Base-by-base conservation (phyloP, 164 flowering plant species). In the Hamamelis virginiana region DNA sequence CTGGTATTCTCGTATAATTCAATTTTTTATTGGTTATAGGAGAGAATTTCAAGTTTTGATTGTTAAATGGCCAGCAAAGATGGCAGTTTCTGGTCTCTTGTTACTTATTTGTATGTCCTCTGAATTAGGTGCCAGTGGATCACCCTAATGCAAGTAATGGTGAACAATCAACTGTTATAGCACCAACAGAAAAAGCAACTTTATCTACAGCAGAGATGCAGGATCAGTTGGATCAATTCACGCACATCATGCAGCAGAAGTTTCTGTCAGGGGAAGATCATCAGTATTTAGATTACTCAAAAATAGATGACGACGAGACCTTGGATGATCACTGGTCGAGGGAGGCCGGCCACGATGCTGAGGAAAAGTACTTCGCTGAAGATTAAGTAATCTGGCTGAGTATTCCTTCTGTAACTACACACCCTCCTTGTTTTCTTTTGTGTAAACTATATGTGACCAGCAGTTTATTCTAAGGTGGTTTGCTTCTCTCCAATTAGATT, bases 311-410 rank as follows among this genome's bases (percentile, higher is more conserved):
- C 12, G 88, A 94, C 65, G 92, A 80, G 76, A 85, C 91, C 10
- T 80, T 94, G 62, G 98, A 94, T 71, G 98, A 94, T 77, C 94
- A 92, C 78, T 94, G 97, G 97, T 75, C 80, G 45, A 85, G 83
- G 76, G 95, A 94, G 79, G 97, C 80, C 46, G 85, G 81, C 73
- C 77, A 78, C 41, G 97, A 94, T 73, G 95, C 98, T 0, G 98
- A 94, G 75, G 97, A 94, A 44, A 94, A 83, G 70, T 94, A 92
- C 79, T 94, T 94, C 62, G 91, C 81, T 38, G 93, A 90, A 74
- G 80, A 79, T 60, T 76, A 69, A 77, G 80, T n/a, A n/a, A n/a
- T n/a, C 41, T 33, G 41, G 41, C 6, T n/a, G 58, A 19, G 23
- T 53, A 19, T 53, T 1, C 13, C 19, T 2, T 16, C 53, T 50